Conservation (phyloP, 176 grass and related monocot genomes). For the Poa pratensis region DNA sequence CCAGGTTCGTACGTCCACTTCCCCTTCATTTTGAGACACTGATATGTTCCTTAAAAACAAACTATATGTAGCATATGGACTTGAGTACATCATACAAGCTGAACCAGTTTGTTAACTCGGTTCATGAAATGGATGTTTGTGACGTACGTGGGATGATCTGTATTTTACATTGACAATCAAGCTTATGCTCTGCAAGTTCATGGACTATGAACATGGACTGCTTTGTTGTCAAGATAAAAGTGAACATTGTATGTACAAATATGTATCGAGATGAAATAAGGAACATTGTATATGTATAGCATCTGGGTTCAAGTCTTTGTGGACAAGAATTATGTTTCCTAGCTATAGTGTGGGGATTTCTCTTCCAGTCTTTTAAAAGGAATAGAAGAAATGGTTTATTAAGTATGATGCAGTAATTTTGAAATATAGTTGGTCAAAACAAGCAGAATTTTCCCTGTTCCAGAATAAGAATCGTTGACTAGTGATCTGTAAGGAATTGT, state of each 20-base stretch:
- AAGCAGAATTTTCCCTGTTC: slow-evolving; percentile 15
- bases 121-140: background rate
- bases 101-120: background rate
- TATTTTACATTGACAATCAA: background rate
- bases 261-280: background rate
- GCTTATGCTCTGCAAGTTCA: background rate
- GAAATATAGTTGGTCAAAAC: slow-evolving; percentile 2
- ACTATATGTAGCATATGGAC: no score
- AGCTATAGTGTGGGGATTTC: background rate
- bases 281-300: no score
- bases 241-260: background rate
- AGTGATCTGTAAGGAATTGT: background rate
- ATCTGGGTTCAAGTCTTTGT: background rate
- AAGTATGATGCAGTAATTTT: background rate
- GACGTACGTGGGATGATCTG: background rate
- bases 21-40: background rate
- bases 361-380: background rate
- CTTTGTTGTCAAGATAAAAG: background rate
- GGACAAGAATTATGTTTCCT: background rate
- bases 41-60: background rate
- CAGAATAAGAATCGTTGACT: slow-evolving; percentile 47
- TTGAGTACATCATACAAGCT: background rate
- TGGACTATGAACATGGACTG: background rate
- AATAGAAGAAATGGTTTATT: background rate
- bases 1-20: slow-evolving; percentile 53